Conservation (phyloP, 2,329 filamentous ascomycete species). For the Colletotrichum tamarilloi region DNA sequence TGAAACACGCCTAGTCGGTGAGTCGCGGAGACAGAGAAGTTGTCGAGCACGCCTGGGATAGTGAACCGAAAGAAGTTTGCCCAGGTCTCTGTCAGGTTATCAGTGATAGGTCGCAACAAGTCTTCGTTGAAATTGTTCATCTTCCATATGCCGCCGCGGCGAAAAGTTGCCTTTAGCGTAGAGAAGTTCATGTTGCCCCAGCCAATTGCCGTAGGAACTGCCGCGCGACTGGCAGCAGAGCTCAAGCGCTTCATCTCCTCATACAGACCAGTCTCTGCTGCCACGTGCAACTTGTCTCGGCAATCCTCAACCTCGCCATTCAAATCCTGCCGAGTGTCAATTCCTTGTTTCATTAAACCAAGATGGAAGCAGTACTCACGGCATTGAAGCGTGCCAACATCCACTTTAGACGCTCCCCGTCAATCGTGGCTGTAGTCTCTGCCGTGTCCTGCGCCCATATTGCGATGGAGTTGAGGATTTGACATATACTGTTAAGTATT, state of each 20-base stretch:
- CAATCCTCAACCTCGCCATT: neutral
- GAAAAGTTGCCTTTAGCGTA: neutral
- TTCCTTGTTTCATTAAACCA: accelerated
- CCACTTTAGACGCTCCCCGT: neutral
- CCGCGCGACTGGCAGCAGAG: neutral
- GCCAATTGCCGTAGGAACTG: neutral
- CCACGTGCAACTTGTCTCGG: neutral
- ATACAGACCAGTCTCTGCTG: neutral
- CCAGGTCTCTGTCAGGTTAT: neutral
- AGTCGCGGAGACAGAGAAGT: neutral
- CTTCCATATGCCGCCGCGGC: neutral
- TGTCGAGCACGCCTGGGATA: neutral
- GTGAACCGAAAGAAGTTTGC: neutral
- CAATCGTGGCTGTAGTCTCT: neutral
- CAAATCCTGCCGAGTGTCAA: neutral
- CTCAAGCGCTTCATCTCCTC: neutral
- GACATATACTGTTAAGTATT: neutral
- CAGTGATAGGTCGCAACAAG: neutral
- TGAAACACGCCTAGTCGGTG: neutral
- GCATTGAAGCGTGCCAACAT: neutral
- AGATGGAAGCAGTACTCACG: neutral
- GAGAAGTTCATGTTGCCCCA: neutral
- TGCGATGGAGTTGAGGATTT: neutral
- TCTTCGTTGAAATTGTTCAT: neutral
- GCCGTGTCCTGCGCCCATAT: slow-evolving; percentile 15